phyloP scores from a whole-genome alignment of 1,139 yeast species.

The Saccharomyces hybrid region DNA sequence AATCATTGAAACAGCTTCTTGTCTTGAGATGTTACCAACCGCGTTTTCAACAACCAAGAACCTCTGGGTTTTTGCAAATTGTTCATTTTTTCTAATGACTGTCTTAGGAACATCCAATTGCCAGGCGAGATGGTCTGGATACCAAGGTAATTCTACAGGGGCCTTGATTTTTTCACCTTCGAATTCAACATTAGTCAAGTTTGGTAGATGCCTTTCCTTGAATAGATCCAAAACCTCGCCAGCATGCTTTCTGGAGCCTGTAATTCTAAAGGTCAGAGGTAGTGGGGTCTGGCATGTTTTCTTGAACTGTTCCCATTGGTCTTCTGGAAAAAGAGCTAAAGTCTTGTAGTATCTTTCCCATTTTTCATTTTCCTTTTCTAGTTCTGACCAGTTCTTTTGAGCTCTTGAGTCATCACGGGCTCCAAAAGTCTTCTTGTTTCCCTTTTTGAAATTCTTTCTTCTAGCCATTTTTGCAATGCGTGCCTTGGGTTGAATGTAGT shows the following conservation, averaged over 20 bases:
- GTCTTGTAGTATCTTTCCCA: constrained; percentile 87
- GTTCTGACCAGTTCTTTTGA: constrained; percentile 52
- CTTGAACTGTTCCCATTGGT: constrained; percentile 75
- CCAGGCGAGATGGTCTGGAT: constrained; percentile 86
- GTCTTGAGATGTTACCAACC: constrained; percentile 94
- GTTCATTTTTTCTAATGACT: constrained; percentile 79
- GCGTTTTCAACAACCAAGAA: constrained; percentile 91
- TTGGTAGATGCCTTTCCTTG: constrained; percentile 52
- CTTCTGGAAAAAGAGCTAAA: constrained; percentile 58
- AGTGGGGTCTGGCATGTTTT: constrained; percentile 67
- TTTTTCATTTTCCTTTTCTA: constrained; percentile 67
- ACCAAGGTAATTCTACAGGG: constrained; percentile 70
- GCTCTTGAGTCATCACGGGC: constrained; percentile 33
- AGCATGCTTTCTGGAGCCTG: constrained; percentile 77
- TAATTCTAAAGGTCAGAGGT: constrained; percentile 90
- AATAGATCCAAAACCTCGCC: constrained; percentile 56
- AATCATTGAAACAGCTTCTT: constrained; percentile 98
- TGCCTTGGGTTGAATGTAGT: neutral
- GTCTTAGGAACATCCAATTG: constrained; percentile 87
- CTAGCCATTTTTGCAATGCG: constrained; percentile 27
- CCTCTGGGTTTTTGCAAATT: constrained; percentile 81
- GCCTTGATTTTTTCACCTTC: constrained; percentile 42
- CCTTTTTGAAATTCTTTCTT: constrained; percentile 29
- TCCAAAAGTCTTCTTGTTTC: constrained; percentile 29
- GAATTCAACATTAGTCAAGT: constrained; percentile 38